Evolutionary conservation across 2,329 filamentous ascomycete genomes (phyloP), one percentile per base, ranked within the genome.

Genomic region (Cordyceps fumosorosea): DNA sequence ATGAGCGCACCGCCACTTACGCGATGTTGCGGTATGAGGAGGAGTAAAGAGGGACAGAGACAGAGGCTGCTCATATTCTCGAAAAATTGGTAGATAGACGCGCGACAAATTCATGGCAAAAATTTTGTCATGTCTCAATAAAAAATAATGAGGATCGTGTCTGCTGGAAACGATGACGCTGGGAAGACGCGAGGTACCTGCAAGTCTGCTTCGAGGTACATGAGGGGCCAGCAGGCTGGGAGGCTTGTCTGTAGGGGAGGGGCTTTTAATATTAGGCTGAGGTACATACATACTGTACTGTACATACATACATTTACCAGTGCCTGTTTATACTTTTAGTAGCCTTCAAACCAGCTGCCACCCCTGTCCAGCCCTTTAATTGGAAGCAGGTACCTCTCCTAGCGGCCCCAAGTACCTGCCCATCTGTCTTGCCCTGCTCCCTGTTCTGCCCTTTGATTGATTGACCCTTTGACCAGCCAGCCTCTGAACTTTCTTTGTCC

Each of bases 161-260:
- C 47, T 29, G 26, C 26, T 29, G 26, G 44, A 16, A 58, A 26
- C 18, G 20, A 29, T 51, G 56, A 59, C 34, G 48, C 14, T 52
- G 57, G 48, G 14, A 52, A n/a, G 48, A 60, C 11, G 34, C 57
- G n/a, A 53, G 48, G 48, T 60, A 60, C 57, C 24, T 60, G 48
- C 45, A 7, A 45, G 57, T 20, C 24, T 34, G 26, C 57, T 7
- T 60, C 50, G 50, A 53, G 57, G 57, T 60, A 60, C 57, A 12
- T 60, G 48, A 32, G 26, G 42, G n/a, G 44, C n/a, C 4, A 18
- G 48, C 24, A n/a, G 29, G 16, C 12, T 51, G 34, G 24, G 45
- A 32, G 48, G 16, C 50, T 53, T 53, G 52, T 44, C 52, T 55
- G 37, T 20, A 24, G 24, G 7, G 22, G 12, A 55, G 52, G 52